Evolutionary conservation across 768 basidiomycete species (phyloP), one percentile per base, ranked within the genome.

Genomic region (Sporobolomyces pararoseus): DNA sequence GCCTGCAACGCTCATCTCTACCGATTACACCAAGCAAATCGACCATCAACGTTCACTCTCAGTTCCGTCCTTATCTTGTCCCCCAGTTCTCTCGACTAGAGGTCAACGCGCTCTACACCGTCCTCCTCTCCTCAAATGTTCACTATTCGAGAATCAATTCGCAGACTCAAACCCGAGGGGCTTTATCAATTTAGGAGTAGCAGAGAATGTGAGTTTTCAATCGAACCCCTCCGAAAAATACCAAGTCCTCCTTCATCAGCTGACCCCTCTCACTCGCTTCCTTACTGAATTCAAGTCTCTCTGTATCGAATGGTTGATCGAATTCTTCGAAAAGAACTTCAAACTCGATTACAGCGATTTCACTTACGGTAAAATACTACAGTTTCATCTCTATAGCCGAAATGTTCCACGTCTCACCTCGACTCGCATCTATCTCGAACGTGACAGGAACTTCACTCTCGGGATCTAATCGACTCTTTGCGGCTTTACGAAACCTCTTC

Each of bases 401-500:
- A n/a, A n/a, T n/a, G n/a, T n/a, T n/a, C n/a, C n/a, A n/a, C n/a
- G n/a, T n/a, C n/a, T n/a, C n/a, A n/a, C n/a, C n/a, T 23, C 46
- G 6, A 47, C 21, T 25, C 3, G n/a, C 21, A 12, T 44, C 25
- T 34, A n/a, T 17, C 14, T 27, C 32, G 14, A 12, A 2, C 46
- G 21, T 14, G 10, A 21, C 21, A 47, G 74, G 70, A 16, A 71
- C 65, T 31, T 64, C 76, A 3, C 62, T 76, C 1, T 66, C 70
- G 14, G 75, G 75, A 9, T 72, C 70, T 14, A 32, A 53, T 17
- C 64, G 76, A 25, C 58, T 77, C 6, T 74, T 74, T 50, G 54
- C 64, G 4, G 71, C 66, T 0, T 49, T 77, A n/a, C 31, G 54
- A 9, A 54, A 35, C 32, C 55, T 77, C 35, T 71, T 73, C 31